These are phyloP conservation scores for Rosa multiflora DNA, from an alignment of 306 rosid genomes.

Conservation along the genomic window DNA sequence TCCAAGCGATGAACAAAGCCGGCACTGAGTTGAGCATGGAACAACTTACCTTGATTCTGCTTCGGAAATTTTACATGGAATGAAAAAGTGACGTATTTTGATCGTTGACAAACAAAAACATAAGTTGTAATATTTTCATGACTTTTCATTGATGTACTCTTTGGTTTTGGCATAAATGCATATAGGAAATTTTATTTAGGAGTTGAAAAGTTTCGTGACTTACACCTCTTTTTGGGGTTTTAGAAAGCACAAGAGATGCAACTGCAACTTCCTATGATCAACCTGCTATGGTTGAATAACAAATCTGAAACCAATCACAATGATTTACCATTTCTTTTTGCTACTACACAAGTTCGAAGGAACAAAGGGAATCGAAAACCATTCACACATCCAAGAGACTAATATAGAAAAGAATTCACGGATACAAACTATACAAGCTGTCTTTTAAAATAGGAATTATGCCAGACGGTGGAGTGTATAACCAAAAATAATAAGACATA, in stretches of 20 bases:
- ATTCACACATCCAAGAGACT: slow-evolving; percentile 26
- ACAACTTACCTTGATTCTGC: no score
- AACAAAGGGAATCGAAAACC: slow-evolving; percentile 11
- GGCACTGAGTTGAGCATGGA: no score
- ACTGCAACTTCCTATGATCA: not conserved
- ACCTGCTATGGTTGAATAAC: not conserved
- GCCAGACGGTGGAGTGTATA: slow-evolving; percentile 24
- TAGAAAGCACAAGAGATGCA: not conserved
- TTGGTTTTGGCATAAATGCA: no score
- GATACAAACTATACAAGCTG: slow-evolving; percentile 55
- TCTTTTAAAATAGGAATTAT: slow-evolving; percentile 32
- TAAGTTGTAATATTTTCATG: no score
- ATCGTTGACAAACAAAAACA: no score
- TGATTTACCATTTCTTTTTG: slow-evolving; percentile 1
- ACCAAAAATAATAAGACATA: slow-evolving; percentile 25
- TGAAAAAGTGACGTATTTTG: no score
- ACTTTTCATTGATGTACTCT: no score
- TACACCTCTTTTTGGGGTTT: not conserved
- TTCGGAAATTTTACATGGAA: no score
- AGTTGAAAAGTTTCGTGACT: no score
- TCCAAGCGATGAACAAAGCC: no score
- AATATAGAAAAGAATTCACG: slow-evolving; percentile 12
- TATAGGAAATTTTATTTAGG: no score
- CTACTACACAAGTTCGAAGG: slow-evolving; percentile 10
- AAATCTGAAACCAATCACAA: slow-evolving; percentile 8